Base-by-base conservation (phyloP, 2,329 filamentous ascomycete species). In the Metarhizium sp. region DNA sequence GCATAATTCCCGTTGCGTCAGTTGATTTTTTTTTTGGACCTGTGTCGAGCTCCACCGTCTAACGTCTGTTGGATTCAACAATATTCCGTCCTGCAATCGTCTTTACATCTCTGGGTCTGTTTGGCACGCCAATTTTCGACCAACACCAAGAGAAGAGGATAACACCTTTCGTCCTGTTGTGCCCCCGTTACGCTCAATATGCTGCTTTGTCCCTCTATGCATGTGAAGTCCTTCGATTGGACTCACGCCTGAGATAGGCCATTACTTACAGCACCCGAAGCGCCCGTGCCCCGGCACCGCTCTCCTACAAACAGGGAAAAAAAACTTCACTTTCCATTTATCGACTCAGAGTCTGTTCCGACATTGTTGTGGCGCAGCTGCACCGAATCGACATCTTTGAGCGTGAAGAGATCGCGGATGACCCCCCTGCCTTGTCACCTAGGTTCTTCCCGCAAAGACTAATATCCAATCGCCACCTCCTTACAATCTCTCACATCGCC, bases 151-250 rank as follows among this genome's bases (percentile, higher is more conserved):
- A 14, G 45, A 29, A 8, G 45, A 48, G 5, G 45, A 48, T n/a
- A 6, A 10, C 13, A n/a, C 45, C 45, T 30, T 30, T 48, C 25
- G 30, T n/a, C 20, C 45, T 48, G 45, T n/a, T 42, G 42, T 30
- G 16, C 29, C 29, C 6, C 25, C n/a, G 40, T 42, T 34, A 20
- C 8, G 13, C 30, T 54, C 61, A 64, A 42, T 57, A 65, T 64
- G 63, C 57, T 53, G 55, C 47, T 59, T 59, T 54, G 55, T 53
- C 52, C 53, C 18, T 53, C 53, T 53, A 55, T 57, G 43, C 54
- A 53, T 57, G 51, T 57, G 45, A 58, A 50, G 64, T 65, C 62
- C 60, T 57, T 61, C 16, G 59, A 59, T 54, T 61, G 62, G 63
- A 62, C 63, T 56, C 57, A 57, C 55, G 58, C 58, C 30, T 64